Conservation (phyloP, 2,329 filamentous ascomycete genomes). For the Colletotrichum liaoningense region DNA sequence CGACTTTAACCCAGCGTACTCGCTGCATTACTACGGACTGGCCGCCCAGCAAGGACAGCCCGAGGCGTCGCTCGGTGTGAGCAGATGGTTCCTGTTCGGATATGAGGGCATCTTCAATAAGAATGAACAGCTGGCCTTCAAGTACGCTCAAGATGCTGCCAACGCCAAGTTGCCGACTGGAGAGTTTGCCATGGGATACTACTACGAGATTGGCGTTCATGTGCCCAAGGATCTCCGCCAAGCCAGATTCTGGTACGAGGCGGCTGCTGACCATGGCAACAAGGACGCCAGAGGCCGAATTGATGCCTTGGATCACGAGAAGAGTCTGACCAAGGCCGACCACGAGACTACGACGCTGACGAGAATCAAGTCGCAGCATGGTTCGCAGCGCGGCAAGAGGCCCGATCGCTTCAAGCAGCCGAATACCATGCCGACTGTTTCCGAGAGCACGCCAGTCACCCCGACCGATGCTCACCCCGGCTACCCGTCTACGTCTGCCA, state of each 20-base stretch:
- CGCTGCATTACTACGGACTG: slow-evolving; percentile 94
- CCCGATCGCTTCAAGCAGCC: slow-evolving; percentile 69
- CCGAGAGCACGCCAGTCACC: slow-evolving; percentile 52
- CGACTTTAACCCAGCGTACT: slow-evolving; percentile 93
- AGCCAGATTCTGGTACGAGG: slow-evolving; percentile 89
- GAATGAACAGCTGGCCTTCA: slow-evolving; percentile 93
- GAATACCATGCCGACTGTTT: slow-evolving; percentile 58
- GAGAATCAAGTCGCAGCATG: slow-evolving; percentile 85
- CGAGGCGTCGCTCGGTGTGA: slow-evolving; percentile 95
- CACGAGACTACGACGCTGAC: slow-evolving; percentile 92
- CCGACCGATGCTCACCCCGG: slow-evolving; percentile 39
- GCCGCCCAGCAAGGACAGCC: slow-evolving; percentile 92
- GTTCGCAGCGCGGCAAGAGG: slow-evolving; percentile 72
- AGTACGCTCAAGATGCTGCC: slow-evolving; percentile 89
- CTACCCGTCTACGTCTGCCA: slow-evolving; percentile 43
- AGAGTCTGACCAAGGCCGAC: slow-evolving; percentile 87
- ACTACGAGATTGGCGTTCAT: slow-evolving; percentile 95
- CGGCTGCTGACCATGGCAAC: slow-evolving; percentile 91
- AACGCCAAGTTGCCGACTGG: slow-evolving; percentile 85
- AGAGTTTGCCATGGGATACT: slow-evolving; percentile 97
- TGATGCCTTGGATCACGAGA: slow-evolving; percentile 84
- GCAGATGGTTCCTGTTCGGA: slow-evolving; percentile 98
- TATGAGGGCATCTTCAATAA: slow-evolving; percentile 93
- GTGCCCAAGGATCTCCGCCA: slow-evolving; percentile 85
- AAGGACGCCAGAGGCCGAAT: slow-evolving; percentile 86